These are phyloP conservation scores for Lotus japonicus DNA, from an alignment of 306 rosid genomes.

Conservation along the genomic window DNA sequence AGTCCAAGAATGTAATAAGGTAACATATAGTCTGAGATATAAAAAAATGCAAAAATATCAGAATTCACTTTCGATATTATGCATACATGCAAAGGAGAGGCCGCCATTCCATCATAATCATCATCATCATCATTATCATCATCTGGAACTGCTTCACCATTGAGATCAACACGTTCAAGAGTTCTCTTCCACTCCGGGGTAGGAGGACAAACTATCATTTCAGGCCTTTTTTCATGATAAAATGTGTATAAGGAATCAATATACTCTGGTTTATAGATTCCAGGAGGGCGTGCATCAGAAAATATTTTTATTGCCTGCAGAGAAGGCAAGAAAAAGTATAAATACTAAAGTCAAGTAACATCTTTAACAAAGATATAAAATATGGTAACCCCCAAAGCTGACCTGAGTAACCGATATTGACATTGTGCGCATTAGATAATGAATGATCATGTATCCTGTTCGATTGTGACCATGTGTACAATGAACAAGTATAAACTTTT, in stretches of 20 bases:
- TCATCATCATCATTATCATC: slow-evolving; percentile 45
- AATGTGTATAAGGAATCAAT: slow-evolving; percentile 73
- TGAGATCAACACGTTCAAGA: slow-evolving; percentile 79
- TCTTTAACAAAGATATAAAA: slow-evolving; percentile 3
- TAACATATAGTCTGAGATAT: slow-evolving; percentile 9
- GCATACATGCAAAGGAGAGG: slow-evolving; percentile 63
- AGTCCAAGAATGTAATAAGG: neutral
- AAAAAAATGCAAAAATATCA: neutral
- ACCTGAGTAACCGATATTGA: slow-evolving; percentile 78
- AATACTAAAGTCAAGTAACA: slow-evolving; percentile 8
- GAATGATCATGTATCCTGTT: slow-evolving; percentile 91
- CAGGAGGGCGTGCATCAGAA: slow-evolving; percentile 94
- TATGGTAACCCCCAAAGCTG: slow-evolving; percentile 11
- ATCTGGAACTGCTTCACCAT: slow-evolving; percentile 87
- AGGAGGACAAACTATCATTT: slow-evolving; percentile 64
- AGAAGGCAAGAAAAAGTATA: slow-evolving; percentile 19
- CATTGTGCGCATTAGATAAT: slow-evolving; percentile 76
- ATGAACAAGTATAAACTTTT: slow-evolving; percentile 88
- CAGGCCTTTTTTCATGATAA: slow-evolving; percentile 87
- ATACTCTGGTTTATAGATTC: slow-evolving; percentile 93
- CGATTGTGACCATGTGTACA: slow-evolving; percentile 99
- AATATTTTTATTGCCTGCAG: slow-evolving; percentile 74
- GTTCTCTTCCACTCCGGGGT: slow-evolving; percentile 98
- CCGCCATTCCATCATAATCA: slow-evolving; percentile 61
- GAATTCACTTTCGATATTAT: slow-evolving; percentile 23